Percentiles rank a stretch among this genome's conserved stretches.
Conservation (phyloP, 257 asterid genomes). For the Coffea eugenioides region DNA sequence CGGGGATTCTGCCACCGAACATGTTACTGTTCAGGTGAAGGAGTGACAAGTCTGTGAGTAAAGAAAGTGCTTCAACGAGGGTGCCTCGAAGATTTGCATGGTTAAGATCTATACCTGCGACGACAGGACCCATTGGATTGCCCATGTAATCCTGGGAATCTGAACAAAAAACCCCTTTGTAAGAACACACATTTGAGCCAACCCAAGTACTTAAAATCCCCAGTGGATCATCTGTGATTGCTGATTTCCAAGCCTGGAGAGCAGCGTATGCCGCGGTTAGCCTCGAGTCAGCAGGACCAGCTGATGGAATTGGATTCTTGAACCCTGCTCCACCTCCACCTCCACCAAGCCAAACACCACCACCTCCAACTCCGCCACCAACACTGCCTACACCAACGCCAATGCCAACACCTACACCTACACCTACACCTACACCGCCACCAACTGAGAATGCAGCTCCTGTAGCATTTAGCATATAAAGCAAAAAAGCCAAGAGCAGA, state of each 20-base stretch:
- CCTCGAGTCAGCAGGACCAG: constrained; percentile 22
- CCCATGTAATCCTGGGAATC: constrained; percentile 53
- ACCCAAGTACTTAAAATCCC: constrained; percentile 57
- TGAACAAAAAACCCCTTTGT: constrained; percentile 70
- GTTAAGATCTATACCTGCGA: constrained; percentile 82
- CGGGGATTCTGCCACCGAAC: constrained; percentile 61
- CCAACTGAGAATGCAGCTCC: constrained; percentile 36
- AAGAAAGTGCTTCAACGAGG: constrained; percentile 52
- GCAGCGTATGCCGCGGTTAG: constrained; percentile 49
- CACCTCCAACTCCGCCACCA: constrained; percentile 23
- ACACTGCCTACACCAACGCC: constrained; percentile 40
- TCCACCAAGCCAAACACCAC: constrained; percentile 35
- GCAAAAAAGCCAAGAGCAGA: constrained; percentile 29
- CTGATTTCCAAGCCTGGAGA: constrained; percentile 89
- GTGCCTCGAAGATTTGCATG: constrained; percentile 64
- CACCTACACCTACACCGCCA: constrained; percentile 52
- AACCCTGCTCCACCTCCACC: constrained; percentile 33
- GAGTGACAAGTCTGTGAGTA: constrained; percentile 49
- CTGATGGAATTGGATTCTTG: constrained; percentile 29
- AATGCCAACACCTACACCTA: constrained; percentile 36
- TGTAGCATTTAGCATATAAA: constrained; percentile 27
- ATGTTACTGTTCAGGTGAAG: constrained; percentile 79
- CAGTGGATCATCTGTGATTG: constrained; percentile 64
- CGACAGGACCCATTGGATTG: constrained; percentile 34
- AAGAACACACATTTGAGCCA: constrained; percentile 67